phyloP scores from a whole-genome alignment of 257 asterid species.

The Craterostigma plantagineum region DNA sequence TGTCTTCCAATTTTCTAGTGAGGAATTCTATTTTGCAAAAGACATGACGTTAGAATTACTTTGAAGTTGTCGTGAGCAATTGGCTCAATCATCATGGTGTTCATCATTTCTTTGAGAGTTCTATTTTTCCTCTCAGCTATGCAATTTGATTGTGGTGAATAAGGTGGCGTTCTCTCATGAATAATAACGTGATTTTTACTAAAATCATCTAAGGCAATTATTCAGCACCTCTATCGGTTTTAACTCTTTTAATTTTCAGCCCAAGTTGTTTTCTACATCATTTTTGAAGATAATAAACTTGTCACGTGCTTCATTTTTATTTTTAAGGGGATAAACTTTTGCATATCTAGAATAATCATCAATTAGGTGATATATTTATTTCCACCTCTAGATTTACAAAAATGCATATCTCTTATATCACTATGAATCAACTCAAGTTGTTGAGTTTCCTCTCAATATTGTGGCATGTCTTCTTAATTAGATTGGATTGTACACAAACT shows the following conservation, averaged over 20 bases:
- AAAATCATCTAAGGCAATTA: background rate
- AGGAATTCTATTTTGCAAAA: background rate
- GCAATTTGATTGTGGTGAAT: background rate
- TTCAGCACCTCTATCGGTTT: background rate
- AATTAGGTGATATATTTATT: background rate
- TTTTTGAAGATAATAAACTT: background rate
- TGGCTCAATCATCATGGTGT: background rate
- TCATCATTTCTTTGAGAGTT: conserved; percentile 2
- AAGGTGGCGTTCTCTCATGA: background rate
- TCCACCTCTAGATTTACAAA: background rate
- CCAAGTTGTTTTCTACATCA: background rate
- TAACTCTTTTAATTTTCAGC: background rate
- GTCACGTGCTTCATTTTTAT: conserved; percentile 1
- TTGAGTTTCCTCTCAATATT: background rate
- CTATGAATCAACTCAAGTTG: background rate
- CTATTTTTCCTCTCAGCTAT: background rate
- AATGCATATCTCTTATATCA: background rate
- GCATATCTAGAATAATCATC: background rate
- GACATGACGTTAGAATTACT: background rate
- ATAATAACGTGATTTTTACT: background rate
- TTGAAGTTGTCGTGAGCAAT: background rate
- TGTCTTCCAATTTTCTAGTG: no score
- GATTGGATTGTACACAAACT: background rate
- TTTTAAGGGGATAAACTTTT: background rate
- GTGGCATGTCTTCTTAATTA: background rate